A percentile compares a stretch with the other conserved stretches of the same genome.
Conservation (phyloP, 176 grass and related monocot species). For the Alopecurus myosuroides region DNA sequence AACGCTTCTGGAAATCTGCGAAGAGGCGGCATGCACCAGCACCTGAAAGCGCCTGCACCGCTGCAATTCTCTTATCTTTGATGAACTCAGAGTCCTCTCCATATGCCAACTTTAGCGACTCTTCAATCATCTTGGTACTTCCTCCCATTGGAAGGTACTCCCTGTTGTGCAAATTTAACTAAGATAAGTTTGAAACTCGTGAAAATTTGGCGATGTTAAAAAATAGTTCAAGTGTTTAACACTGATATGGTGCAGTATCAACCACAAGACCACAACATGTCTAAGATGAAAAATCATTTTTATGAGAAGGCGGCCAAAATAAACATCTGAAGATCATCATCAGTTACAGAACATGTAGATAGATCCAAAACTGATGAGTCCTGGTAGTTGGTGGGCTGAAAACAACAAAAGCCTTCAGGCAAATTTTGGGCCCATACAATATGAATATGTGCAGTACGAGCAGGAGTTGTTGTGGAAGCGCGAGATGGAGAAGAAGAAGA, state of each 20-base stretch:
- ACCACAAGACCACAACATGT: neutral
- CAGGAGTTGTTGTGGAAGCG: no score
- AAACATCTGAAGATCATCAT: no score
- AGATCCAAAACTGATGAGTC: neutral
- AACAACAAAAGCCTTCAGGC: neutral
- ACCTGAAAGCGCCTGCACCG: conserved; percentile 86
- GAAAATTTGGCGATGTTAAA: neutral
- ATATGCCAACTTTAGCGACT: conserved; percentile 82
- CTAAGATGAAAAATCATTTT: neutral
- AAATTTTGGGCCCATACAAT: neutral
- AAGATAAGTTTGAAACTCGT: neutral
- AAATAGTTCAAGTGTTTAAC: neutral
- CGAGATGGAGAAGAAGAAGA: no score
- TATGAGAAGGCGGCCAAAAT: neutral
- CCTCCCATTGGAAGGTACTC: conserved; percentile 98
- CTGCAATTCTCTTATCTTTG: conserved; percentile 83
- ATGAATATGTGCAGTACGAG: no score
- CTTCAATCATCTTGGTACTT: conserved; percentile 78
- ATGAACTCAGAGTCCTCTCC: conserved; percentile 82
- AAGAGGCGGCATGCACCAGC: conserved; percentile 92
- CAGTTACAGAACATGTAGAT: neutral
- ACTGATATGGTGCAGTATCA: neutral
- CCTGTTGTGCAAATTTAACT: conserved; percentile 31
- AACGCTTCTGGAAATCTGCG: conserved; percentile 92
- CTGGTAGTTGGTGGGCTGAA: neutral